These are phyloP conservation scores for Cymbidium sinense DNA, from an alignment of 106 monocot species.

Conservation along the genomic window DNA sequence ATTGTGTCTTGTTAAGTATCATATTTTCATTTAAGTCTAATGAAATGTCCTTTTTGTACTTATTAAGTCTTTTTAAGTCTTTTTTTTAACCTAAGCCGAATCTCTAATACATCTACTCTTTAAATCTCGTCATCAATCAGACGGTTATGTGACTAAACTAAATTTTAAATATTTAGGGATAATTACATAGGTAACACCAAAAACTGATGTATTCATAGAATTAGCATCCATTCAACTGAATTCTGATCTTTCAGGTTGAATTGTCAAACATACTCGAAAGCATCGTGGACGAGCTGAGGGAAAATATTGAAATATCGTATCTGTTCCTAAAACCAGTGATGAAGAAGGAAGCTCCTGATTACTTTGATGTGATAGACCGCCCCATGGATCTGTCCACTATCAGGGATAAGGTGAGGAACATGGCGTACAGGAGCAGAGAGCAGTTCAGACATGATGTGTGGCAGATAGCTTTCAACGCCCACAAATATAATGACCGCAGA, in stretches of 20 bases:
- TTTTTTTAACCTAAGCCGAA: too few species aligned
- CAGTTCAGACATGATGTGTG: slow-evolving; percentile 90
- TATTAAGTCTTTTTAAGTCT: too few species aligned
- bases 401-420: slow-evolving; percentile 72
- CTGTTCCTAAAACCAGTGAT: slow-evolving; percentile 85
- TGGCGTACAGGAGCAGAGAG: slow-evolving; percentile 81
- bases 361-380: slow-evolving; percentile 40
- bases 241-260: slow-evolving; percentile 42
- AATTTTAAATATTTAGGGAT: too few species aligned
- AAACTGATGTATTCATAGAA: too few species aligned
- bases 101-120: too few species aligned
- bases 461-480: slow-evolving; percentile 88
- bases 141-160: too few species aligned
- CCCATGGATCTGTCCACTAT: slow-evolving; percentile 97
- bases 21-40: too few species aligned
- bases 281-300: slow-evolving; percentile 62
- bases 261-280: slow-evolving; percentile 71
- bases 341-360: slow-evolving; percentile 96
- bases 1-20: too few species aligned
- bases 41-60: too few species aligned
- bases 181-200: too few species aligned
- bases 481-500: slow-evolving; percentile 64
- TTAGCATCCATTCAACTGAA: too few species aligned
- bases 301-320: slow-evolving; percentile 35
- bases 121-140: too few species aligned